A percentile compares a stretch with the other conserved stretches of the same genome.
phyloP scores from a whole-genome alignment of 495 filamentous ascomycete genomes.

The Neurospora sp. region DNA sequence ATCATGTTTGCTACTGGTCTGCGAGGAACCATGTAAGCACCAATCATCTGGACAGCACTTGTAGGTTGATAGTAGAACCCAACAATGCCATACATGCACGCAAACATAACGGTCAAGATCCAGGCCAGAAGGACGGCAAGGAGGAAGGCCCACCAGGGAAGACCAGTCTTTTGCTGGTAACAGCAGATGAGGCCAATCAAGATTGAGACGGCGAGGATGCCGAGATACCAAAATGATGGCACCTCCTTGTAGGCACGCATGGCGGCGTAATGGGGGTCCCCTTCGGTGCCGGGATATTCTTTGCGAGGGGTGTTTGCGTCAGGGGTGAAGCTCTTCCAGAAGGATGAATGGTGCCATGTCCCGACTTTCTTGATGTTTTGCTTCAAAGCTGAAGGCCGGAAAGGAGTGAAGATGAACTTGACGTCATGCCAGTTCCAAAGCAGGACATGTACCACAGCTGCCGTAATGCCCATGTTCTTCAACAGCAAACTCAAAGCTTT shows the following conservation, averaged over 20 bases:
- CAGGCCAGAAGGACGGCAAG: conserved; percentile 25
- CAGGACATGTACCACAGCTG: conserved; percentile 29
- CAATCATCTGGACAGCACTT: conserved; percentile 23
- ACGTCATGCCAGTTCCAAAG: conserved; percentile 27
- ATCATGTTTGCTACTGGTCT: conserved; percentile 27
- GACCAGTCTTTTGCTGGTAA: conserved; percentile 35
- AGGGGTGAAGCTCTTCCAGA: neutral
- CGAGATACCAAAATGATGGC: conserved; percentile 43
- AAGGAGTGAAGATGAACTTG: conserved; percentile 8
- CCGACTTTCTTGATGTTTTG: conserved; percentile 4
- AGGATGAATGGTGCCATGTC: neutral
- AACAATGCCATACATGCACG: conserved; percentile 23
- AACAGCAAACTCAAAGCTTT: conserved; percentile 28
- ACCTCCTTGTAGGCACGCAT: conserved; percentile 38
- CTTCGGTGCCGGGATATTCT: conserved; percentile 3
- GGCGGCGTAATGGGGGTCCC: conserved; percentile 38
- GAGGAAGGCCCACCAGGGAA: conserved; percentile 47
- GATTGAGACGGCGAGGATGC: conserved; percentile 33
- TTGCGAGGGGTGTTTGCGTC: neutral
- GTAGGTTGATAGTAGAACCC: conserved; percentile 26
- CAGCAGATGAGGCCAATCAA: conserved; percentile 37
- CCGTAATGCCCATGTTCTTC: conserved; percentile 31
- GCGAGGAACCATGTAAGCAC: conserved; percentile 17
- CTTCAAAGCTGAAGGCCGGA: conserved; percentile 9
- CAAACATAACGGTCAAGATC: conserved; percentile 22